Percentiles rank a stretch among this genome's conserved stretches.
phyloP scores from a whole-genome alignment of 2,329 filamentous ascomycete genomes.

The Microcyclospora tardicrescens region DNA sequence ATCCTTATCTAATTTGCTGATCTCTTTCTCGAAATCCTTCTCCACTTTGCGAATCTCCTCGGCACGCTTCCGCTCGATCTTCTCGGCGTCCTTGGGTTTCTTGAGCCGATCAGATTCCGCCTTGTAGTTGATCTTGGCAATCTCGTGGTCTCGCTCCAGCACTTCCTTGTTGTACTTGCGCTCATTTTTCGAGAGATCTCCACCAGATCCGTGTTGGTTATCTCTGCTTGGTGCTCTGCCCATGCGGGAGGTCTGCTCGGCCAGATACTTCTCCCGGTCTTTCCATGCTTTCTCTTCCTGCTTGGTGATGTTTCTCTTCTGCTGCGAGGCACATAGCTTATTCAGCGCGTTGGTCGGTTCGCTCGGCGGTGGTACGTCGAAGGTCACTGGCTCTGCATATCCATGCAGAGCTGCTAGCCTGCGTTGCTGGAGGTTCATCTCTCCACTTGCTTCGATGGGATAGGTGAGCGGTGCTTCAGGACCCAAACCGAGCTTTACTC shows the following conservation, averaged over 20 bases:
- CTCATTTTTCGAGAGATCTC: neutral
- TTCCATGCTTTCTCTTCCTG: conserved; percentile 2
- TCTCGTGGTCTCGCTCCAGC: neutral
- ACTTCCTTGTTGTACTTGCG: neutral
- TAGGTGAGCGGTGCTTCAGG: neutral
- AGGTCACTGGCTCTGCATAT: neutral
- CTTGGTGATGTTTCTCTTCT: conserved; percentile 1
- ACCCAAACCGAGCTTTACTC: neutral
- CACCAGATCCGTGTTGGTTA: neutral
- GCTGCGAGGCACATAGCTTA: conserved; percentile 1
- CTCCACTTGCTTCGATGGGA: neutral
- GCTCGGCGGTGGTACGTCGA: conserved; percentile 2
- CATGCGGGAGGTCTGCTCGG: neutral
- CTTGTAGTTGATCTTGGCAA: neutral
- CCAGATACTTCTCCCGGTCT: neutral
- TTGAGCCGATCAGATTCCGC: neutral
- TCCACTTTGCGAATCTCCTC: neutral
- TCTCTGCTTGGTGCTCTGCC: neutral
- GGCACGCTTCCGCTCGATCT: neutral
- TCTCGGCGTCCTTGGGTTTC: neutral
- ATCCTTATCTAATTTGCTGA: neutral
- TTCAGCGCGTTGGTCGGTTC: neutral
- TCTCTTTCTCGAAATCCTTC: conserved; percentile 1
- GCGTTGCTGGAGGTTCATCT: neutral
- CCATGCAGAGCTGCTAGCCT: neutral